phyloP scores from a whole-genome alignment of 2,329 filamentous ascomycete genomes.

The Xylariaceae sp. region DNA sequence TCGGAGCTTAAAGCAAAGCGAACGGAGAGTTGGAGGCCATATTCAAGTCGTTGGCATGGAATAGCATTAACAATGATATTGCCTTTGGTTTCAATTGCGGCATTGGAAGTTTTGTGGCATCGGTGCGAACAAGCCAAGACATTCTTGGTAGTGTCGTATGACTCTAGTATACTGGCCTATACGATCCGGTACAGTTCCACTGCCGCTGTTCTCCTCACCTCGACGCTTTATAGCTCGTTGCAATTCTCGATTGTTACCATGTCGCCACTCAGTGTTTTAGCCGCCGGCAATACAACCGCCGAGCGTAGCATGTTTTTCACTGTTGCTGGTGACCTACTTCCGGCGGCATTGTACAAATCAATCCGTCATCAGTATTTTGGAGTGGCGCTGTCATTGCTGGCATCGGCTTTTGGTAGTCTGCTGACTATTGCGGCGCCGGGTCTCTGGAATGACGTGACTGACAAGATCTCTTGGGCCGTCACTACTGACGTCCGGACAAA shows the following conservation, averaged over 20 bases:
- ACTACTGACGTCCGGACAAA: not conserved
- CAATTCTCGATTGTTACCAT: too few species aligned
- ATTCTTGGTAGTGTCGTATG: not conserved
- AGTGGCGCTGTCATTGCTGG: not conserved
- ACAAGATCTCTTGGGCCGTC: not conserved
- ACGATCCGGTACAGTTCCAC: slow-evolving; percentile 1
- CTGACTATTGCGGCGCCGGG: slow-evolving; percentile 1
- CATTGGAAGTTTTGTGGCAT: not conserved
- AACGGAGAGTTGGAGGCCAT: not conserved
- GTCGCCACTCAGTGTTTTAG: too few species aligned
- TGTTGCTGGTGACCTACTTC: not conserved
- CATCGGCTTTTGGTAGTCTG: slow-evolving; percentile 1
- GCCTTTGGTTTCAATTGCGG: not conserved
- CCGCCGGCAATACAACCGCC: too few species aligned
- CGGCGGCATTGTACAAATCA: slow-evolving; percentile 1
- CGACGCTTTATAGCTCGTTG: slow-evolving; percentile 1
- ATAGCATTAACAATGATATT: slow-evolving; percentile 1
- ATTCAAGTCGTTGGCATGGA: slow-evolving; percentile 1
- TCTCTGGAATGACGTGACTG: not conserved
- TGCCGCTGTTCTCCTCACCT: not conserved
- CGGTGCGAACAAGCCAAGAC: not conserved
- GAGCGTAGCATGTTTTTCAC: not conserved
- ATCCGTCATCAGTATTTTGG: not conserved
- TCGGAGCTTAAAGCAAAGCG: too few species aligned
- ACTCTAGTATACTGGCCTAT: slow-evolving; percentile 1